phyloP scores from a whole-genome alignment of 176 grass and related monocot species.

The Triticum dicoccoides region DNA sequence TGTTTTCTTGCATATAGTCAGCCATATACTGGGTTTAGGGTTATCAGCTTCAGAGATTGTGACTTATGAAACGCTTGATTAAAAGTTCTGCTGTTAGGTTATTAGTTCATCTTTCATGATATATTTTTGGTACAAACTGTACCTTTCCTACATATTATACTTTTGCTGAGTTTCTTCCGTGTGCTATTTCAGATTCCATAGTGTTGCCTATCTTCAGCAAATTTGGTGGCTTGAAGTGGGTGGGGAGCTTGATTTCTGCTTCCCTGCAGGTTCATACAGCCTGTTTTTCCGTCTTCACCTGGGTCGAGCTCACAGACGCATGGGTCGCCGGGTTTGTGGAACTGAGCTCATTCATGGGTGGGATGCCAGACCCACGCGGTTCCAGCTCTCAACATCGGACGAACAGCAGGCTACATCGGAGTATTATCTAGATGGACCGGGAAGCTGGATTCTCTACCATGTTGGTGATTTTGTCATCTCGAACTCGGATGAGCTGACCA shows the following conservation, averaged over 20 bases:
- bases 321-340: slow-evolving; percentile 73
- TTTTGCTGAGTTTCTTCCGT: slow-evolving; percentile 33
- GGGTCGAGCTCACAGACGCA: slow-evolving; percentile 60
- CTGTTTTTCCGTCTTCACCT: slow-evolving; percentile 84
- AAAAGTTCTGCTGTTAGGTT: background rate
- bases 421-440: slow-evolving; percentile 62
- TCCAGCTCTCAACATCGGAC: slow-evolving; percentile 77
- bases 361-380: slow-evolving; percentile 79
- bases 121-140: background rate
- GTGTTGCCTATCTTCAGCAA: slow-evolving; percentile 91
- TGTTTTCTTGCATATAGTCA: slow-evolving; percentile 4
- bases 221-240: slow-evolving; percentile 97
- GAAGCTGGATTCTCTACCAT: slow-evolving; percentile 85
- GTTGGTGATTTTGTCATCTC: slow-evolving; percentile 71
- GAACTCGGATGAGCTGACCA: slow-evolving; percentile 48
- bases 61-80: slow-evolving; percentile 12
- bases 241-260: slow-evolving; percentile 86
- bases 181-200: slow-evolving; percentile 69
- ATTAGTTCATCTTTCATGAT: slow-evolving; percentile 3
- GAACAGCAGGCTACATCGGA: slow-evolving; percentile 61
- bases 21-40: background rate
- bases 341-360: slow-evolving; percentile 81
- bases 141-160: background rate
- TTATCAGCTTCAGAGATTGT: slow-evolving; percentile 9
- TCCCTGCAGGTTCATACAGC: slow-evolving; percentile 74